A percentile compares a stretch with the other conserved stretches of the same genome.
Conservation (phyloP, 495 filamentous ascomycete genomes). For the Sordaria brevicollis region DNA sequence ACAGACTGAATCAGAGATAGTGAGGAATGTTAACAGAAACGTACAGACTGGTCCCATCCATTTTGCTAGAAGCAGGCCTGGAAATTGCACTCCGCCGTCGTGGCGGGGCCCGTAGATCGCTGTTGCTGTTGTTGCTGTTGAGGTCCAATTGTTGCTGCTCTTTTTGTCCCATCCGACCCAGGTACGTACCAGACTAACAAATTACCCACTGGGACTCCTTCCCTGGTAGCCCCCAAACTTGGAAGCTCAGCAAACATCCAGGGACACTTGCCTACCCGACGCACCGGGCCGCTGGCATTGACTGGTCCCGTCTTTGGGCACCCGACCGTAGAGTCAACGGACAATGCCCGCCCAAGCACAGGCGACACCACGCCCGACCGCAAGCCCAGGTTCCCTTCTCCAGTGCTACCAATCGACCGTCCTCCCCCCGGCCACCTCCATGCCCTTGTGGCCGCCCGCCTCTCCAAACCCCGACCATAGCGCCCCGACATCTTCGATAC, state of each 20-base stretch:
- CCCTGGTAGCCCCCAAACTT: neutral
- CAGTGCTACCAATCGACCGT: neutral
- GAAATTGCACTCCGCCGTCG: conserved; percentile 24
- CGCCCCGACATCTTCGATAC: neutral
- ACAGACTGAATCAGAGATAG: neutral
- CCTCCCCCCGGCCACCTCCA: neutral
- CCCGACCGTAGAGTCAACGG: neutral
- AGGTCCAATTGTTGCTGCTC: neutral
- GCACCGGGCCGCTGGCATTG: neutral
- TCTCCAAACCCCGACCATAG: neutral
- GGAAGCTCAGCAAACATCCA: neutral
- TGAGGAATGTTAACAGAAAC: neutral
- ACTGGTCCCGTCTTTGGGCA: neutral
- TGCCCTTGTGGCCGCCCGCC: neutral
- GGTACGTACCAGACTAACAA: neutral
- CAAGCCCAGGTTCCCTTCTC: neutral
- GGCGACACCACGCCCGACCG: neutral
- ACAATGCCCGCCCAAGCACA: neutral
- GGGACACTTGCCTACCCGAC: neutral
- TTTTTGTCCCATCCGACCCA: conserved; percentile 4
- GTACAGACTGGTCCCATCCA: neutral
- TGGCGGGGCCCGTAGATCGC: conserved; percentile 22
- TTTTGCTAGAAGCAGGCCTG: conserved; percentile 4
- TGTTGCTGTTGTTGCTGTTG: conserved; percentile 2
- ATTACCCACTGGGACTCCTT: neutral